phyloP scores from a whole-genome alignment of 805 yeast species.

The Starmerella floricola region DNA sequence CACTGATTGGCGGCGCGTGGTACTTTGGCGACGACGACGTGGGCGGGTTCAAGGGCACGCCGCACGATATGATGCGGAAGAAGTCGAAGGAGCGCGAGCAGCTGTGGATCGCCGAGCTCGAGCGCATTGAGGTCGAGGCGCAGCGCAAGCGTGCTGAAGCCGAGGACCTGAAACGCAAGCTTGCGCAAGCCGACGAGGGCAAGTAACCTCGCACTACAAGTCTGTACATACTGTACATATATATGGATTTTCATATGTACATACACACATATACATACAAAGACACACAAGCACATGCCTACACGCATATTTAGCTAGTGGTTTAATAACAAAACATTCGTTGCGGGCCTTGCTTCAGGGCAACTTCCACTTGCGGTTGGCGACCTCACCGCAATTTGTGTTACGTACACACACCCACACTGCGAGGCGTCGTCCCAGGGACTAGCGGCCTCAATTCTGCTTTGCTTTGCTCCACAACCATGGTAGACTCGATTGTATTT shows the following conservation, averaged over 20 bases:
- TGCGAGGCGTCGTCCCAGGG: no score
- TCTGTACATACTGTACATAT: slow-evolving; percentile 2
- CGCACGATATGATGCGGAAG: slow-evolving; percentile 44
- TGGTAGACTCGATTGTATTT: slow-evolving; percentile 40
- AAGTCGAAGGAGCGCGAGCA: slow-evolving; percentile 77
- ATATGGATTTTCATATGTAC: no score
- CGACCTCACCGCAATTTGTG: no score
- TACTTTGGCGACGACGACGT: slow-evolving; percentile 42
- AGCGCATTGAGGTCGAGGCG: slow-evolving; percentile 61
- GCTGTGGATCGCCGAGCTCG: slow-evolving; percentile 75
- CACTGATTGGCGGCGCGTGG: slow-evolving; percentile 65
- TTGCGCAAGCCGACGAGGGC: background rate
- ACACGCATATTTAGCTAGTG: no score
- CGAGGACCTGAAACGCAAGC: slow-evolving; percentile 13
- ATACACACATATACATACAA: no score
- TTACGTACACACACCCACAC: no score
- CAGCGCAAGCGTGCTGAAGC: slow-evolving; percentile 18
- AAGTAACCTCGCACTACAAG: background rate
- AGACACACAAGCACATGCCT: no score
- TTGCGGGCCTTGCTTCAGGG: no score
- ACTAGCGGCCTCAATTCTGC: no score
- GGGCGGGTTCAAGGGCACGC: slow-evolving; percentile 19
- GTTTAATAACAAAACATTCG: no score
- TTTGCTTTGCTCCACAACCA: background rate
- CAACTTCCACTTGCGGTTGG: no score